A percentile compares a stretch with the other conserved stretches of the same genome.
These are phyloP conservation scores for Fusarium sp. DNA, from an alignment of 2,329 filamentous ascomycete genomes.

Conservation along the genomic window DNA sequence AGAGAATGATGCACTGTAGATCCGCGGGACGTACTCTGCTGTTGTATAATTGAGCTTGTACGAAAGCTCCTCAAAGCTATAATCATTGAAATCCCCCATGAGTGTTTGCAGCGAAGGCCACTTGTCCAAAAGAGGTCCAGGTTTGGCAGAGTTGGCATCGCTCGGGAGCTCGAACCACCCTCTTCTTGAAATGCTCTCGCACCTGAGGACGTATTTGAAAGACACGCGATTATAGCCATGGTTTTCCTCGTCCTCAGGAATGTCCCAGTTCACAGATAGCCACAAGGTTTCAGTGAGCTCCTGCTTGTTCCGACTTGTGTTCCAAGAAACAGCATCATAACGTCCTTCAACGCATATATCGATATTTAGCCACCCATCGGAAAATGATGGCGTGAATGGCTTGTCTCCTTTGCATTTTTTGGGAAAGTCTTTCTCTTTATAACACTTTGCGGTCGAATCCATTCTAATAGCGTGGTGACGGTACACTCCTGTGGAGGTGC, in stretches of 20 bases:
- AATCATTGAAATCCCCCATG: slow-evolving; percentile 4
- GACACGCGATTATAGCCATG: background rate
- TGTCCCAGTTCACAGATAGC: background rate
- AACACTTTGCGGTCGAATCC: slow-evolving; percentile 14
- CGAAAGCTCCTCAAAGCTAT: background rate
- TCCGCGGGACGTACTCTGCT: background rate
- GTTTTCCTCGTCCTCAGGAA: background rate
- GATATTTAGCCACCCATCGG: background rate
- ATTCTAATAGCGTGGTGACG: slow-evolving; percentile 23
- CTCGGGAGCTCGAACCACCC: slow-evolving; percentile 36
- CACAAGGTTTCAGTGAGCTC: slow-evolving; percentile 18
- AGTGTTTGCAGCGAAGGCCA: slow-evolving; percentile 11
- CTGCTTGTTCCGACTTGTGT: slow-evolving; percentile 22
- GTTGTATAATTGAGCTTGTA: background rate
- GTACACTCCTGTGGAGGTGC: slow-evolving; percentile 11
- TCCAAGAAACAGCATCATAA: slow-evolving; percentile 7
- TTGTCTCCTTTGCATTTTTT: background rate
- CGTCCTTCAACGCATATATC: slow-evolving; percentile 21
- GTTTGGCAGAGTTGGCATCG: background rate
- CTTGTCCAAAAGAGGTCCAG: slow-evolving; percentile 6
- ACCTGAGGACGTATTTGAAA: slow-evolving; percentile 7
- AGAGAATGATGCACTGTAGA: background rate
- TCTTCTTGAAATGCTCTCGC: slow-evolving; percentile 27
- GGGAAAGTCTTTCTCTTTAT: background rate
- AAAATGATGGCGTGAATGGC: slow-evolving; percentile 5